phyloP scores from a whole-genome alignment of 1,284 basidiomycete genomes.

The Papiliotrema flavescens region DNA sequence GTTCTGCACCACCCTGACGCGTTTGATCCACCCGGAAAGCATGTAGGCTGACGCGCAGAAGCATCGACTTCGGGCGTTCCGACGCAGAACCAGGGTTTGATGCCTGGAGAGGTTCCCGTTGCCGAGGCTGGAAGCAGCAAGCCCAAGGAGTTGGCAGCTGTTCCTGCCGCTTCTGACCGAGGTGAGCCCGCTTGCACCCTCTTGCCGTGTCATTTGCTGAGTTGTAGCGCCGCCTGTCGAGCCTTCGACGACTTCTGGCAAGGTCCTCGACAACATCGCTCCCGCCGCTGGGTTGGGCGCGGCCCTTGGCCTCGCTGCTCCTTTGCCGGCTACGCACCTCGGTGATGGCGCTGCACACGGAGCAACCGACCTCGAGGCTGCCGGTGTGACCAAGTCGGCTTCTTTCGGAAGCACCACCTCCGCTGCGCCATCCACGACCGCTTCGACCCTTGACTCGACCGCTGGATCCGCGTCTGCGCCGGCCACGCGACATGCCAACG shows the following conservation, averaged over 20 bases:
- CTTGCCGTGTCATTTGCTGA: too few species aligned
- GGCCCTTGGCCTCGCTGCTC: constrained; percentile 18
- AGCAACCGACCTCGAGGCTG: constrained; percentile 23
- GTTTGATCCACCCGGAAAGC: too few species aligned
- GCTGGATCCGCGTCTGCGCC: not conserved
- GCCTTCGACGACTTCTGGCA: too few species aligned
- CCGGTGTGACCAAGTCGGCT: constrained; percentile 3
- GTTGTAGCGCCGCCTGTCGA: too few species aligned
- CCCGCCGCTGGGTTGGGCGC: not conserved
- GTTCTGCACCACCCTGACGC: not conserved
- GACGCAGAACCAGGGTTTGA: not conserved
- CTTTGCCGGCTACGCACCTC: constrained; percentile 29
- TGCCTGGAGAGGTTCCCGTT: not conserved
- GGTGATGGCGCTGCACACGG: constrained; percentile 27
- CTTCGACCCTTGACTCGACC: not conserved
- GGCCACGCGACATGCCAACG: constrained; percentile 20
- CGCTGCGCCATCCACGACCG: not conserved
- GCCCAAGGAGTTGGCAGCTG: too few species aligned
- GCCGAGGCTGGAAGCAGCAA: not conserved
- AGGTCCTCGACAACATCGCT: too few species aligned
- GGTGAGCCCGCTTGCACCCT: too few species aligned
- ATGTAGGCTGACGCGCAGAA: too few species aligned
- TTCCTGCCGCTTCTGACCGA: too few species aligned
- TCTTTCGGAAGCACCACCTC: not conserved
- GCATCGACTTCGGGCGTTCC: too few species aligned